A percentile compares a stretch with the other conserved stretches of the same genome.
Evolutionary conservation across 768 basidiomycete genomes (phyloP).

Genomic region (Amanita muscaria): DNA sequence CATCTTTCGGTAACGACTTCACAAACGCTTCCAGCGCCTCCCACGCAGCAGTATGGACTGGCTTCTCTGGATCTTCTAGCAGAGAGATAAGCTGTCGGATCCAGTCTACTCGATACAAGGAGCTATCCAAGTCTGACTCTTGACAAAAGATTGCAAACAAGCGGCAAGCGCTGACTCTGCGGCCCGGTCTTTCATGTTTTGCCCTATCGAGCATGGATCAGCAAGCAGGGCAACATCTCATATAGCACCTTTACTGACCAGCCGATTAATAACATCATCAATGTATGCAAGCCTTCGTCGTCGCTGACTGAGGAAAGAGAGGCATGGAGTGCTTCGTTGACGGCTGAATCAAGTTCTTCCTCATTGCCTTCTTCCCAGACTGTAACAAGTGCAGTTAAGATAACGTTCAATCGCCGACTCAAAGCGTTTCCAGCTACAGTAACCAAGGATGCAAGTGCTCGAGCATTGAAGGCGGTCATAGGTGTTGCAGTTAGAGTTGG

Average conservation of each 20-base stretch:
- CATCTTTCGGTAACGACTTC: conserved; percentile 87
- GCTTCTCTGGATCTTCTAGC: conserved; percentile 68
- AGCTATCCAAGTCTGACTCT: conserved; percentile 70
- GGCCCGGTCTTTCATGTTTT: conserved; percentile 58
- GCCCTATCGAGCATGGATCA: conserved; percentile 43
- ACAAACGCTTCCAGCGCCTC: conserved; percentile 78
- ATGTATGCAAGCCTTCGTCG: conserved; percentile 77
- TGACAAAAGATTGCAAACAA: conserved; percentile 81
- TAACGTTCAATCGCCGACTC: conserved; percentile 71
- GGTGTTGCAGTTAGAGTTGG: conserved; percentile 86
- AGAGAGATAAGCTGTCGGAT: conserved; percentile 79
- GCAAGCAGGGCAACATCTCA: neutral
- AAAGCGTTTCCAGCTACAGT: conserved; percentile 90
- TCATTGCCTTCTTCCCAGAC: conserved; percentile 62
- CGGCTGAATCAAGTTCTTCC: conserved; percentile 60
- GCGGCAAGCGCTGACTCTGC: conserved; percentile 72
- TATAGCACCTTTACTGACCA: conserved; percentile 46
- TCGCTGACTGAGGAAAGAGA: conserved; percentile 76
- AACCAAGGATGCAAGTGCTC: conserved; percentile 83
- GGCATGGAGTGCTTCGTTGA: conserved; percentile 68
- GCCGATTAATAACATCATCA: conserved; percentile 83
- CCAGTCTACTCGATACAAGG: conserved; percentile 90
- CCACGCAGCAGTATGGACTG: conserved; percentile 79
- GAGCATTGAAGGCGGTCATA: conserved; percentile 92
- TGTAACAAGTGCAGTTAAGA: conserved; percentile 73